Evolutionary conservation across 2,329 filamentous ascomycete genomes (phyloP).

Genomic region (Pleurostoma richardsiae): DNA sequence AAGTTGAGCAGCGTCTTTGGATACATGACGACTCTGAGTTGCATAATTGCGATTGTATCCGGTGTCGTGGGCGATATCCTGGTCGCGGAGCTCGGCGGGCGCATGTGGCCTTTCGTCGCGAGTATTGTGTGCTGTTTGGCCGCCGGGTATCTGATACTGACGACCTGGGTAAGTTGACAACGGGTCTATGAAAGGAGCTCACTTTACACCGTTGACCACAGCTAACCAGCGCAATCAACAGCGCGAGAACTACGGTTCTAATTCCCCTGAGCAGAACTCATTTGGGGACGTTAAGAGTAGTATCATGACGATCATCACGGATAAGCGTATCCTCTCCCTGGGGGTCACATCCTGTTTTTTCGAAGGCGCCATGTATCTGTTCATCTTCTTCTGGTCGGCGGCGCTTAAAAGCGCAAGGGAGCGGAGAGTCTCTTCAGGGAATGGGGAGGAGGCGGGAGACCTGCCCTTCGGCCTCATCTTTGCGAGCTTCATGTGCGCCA

Average conservation of each 20-base stretch:
- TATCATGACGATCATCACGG: conserved; percentile 21
- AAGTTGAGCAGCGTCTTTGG: conserved; percentile 48
- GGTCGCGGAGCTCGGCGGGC: conserved; percentile 39
- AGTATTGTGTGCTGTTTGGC: conserved; percentile 31
- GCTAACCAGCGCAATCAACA: background rate
- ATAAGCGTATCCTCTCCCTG: conserved; percentile 45
- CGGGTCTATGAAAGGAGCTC: background rate
- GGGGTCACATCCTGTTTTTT: conserved; percentile 50
- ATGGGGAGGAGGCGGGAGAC: conserved; percentile 14
- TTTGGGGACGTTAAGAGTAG: conserved; percentile 12
- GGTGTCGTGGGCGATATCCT: conserved; percentile 48
- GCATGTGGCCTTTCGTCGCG: conserved; percentile 47
- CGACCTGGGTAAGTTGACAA: conserved; percentile 38
- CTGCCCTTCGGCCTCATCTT: conserved; percentile 46
- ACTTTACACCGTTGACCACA: background rate
- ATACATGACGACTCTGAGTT: conserved; percentile 46
- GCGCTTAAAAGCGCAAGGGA: conserved; percentile 39
- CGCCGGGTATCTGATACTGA: conserved; percentile 39
- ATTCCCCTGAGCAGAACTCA: conserved; percentile 5
- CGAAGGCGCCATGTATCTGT: conserved; percentile 58
- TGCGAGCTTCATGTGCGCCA: conserved; percentile 50
- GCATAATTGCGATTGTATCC: conserved; percentile 47
- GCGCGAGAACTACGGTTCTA: conserved; percentile 21
- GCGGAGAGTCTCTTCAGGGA: conserved; percentile 8
- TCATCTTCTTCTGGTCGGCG: conserved; percentile 59